These are phyloP conservation scores for Colletotrichum camelliae DNA, from an alignment of 2,329 filamentous ascomycete species.

Conservation along the genomic window DNA sequence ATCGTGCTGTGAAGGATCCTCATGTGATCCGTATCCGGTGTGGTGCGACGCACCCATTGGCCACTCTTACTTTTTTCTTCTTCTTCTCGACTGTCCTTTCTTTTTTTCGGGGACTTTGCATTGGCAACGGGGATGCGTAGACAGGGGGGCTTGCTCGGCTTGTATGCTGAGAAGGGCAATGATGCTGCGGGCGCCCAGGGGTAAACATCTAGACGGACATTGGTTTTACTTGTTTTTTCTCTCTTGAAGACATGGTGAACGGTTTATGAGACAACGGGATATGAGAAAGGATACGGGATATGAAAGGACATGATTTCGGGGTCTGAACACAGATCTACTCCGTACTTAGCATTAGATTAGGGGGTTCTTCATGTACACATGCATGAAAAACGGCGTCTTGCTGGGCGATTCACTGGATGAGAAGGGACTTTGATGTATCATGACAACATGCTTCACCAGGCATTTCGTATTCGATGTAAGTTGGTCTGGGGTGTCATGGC, in stretches of 20 bases:
- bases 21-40: neutral
- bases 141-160: neutral
- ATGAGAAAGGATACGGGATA: neutral
- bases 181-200: neutral
- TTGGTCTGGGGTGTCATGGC: neutral
- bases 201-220: neutral
- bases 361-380: neutral
- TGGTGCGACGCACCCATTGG: neutral
- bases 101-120: neutral
- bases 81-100: neutral
- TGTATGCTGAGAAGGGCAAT: neutral
- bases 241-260: neutral
- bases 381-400: neutral
- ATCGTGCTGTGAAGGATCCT: neutral
- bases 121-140: neutral
- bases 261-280: neutral
- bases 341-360: neutral
- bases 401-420: conserved; percentile 4
- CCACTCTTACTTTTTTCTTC: neutral
- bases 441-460: neutral
- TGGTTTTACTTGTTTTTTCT: neutral
- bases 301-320: neutral
- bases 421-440: neutral
- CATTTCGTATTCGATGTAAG: neutral
- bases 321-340: neutral